Evolutionary conservation across 2,329 filamentous ascomycete genomes (phyloP), one percentile per base, ranked within the genome.

Genomic region (Zymoseptoria pseudotritici): DNA sequence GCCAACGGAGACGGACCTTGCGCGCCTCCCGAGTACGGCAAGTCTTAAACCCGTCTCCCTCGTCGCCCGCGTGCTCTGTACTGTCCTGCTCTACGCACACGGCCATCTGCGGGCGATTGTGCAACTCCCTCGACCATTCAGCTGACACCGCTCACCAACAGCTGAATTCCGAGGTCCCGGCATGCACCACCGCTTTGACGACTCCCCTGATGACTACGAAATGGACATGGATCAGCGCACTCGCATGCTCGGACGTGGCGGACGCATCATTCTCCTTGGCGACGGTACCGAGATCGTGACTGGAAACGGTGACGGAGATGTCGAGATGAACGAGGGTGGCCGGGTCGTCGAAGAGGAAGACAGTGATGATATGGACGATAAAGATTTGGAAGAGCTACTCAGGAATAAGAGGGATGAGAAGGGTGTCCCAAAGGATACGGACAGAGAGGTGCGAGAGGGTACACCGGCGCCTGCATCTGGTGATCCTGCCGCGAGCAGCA

Each of bases 11-110:
- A 99, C 78, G 94, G 94, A 71, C 94, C 94, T 75, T 97, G 93
- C 81, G 94, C 94, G 76, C 94, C 94, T 78, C 94, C 93, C 73
- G 94, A 99, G 86, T 99, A 97, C 82, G 94, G 94, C 92, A 93
- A 87, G 91, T 85, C 79, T 79, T 75, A 73, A 29, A 73, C 69
- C 72, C 65, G 63, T 61, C 60, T 65, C 62, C 36, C 36, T 46
- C 17, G 36, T 46, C 36, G 36, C 36, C 57, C 31, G 60, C 58
- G 26, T 58, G 50, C 53, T 50, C 50, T 13, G 50, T 60, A 20
- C 54, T 42, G 58, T 60, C 55, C 49, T 50, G 36, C 54, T 36
- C 36, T 42, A 17, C 51, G 20, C 22, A 52, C 7, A 20, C 13
- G 20, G 31, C 19, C 36, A 11, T 58, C 20, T 26, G 9, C 50